Percentiles rank a stretch among this genome's conserved stretches.
These are phyloP conservation scores for Ophiostoma piceae DNA, from an alignment of 2,329 filamentous ascomycete species.

Conservation along the genomic window DNA sequence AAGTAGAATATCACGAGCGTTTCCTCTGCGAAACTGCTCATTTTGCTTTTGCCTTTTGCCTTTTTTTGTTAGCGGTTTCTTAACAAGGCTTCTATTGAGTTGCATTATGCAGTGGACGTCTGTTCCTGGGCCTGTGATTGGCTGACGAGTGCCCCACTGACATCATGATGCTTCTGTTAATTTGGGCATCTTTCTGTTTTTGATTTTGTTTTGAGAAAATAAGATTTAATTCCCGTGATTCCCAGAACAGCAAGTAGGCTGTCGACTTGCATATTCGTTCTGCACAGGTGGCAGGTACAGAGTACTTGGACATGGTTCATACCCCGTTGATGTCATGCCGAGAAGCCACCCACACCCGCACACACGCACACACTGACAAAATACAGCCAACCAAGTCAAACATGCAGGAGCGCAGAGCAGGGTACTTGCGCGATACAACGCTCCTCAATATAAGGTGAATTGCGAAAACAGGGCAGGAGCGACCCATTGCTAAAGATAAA, in stretches of 20 bases:
- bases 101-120: not conserved
- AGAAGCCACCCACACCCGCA: not conserved
- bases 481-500: not conserved
- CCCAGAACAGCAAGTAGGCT: not conserved
- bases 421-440: slow-evolving; percentile 8
- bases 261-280: not conserved
- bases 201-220: not conserved
- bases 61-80: not conserved
- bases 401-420: not conserved
- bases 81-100: slow-evolving; percentile 4
- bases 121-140: not conserved
- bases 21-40: no score
- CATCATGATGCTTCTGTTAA: slow-evolving; percentile 2
- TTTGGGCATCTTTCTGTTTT: not conserved
- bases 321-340: not conserved
- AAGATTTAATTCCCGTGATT: not conserved
- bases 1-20: not conserved
- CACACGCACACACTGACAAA: not conserved
- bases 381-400: not conserved
- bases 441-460: slow-evolving; percentile 5
- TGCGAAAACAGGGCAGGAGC: slow-evolving; percentile 3
- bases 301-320: not conserved
- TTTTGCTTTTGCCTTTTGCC: not conserved
- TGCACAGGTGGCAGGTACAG: not conserved
- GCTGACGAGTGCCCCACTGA: not conserved